Evolutionary conservation across 805 yeast species (phyloP), one percentile per base, ranked within the genome.

Genomic region (Wickerhamiella nectarea): DNA sequence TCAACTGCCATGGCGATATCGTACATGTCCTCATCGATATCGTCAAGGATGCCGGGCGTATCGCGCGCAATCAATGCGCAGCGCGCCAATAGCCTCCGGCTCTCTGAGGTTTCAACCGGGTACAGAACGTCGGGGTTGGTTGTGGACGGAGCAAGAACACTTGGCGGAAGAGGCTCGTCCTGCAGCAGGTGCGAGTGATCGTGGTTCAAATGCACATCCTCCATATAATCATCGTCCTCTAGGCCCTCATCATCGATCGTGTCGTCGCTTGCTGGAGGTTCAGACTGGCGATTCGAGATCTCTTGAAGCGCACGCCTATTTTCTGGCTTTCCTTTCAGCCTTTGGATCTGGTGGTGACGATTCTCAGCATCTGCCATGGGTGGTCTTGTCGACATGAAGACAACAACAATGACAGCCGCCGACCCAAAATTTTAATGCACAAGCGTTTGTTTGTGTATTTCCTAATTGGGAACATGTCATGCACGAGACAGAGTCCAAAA

Each of bases 1-100:
- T 89, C 98, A 50, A 86, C 76, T 17, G 83, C 97, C 97, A 91
- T 91, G 50, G 84, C 65, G 10, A 68, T 61, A 46, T 67, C 71
- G 51, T 58, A 63, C 46, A 55, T 55, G 48, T 66, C 71, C 45
- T 66, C 70, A 41, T 65, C 70, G 29, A 64, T 62, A 18, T 53
- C 57, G 46, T 61, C 65, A 34, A 60, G 57, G 21, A 60, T 33
- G 17, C 65, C 66, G 21, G 58, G 59, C 38, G 51, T 53, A 34
- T 39, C 48, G 18, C 42, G 47, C 42, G 58, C 61, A 24, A 50
- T 46, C 26, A 44, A 41, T 19, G 56, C 55, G 37, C 61, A 51
- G 29, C 41, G 43, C 25, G 46, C 55, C 31, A 54, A 55, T 46
- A 51, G 53, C 8, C 47, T 43, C 22, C 50, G 41, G 25, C 58